Evolutionary conservation across 2,329 filamentous ascomycete species (phyloP).

Genomic region (Diaporthe sp.): DNA sequence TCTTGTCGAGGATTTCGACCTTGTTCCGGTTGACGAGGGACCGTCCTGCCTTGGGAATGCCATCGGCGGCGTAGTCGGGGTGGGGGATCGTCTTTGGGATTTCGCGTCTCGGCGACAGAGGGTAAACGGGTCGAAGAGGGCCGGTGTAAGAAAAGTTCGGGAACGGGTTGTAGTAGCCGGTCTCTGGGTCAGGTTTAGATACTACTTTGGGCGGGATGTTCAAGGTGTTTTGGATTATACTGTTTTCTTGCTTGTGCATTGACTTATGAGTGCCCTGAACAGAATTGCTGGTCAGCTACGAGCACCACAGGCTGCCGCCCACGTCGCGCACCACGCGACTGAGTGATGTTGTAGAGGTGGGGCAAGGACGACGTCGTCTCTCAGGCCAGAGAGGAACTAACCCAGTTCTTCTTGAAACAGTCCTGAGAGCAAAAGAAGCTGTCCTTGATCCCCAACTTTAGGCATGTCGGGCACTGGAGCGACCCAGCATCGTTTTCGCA

Average conservation of each 20-base stretch:
- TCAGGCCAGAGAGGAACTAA: slow-evolving; percentile 62
- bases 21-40: slow-evolving; percentile 80
- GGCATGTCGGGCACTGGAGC: slow-evolving; percentile 94
- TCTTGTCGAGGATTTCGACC: slow-evolving; percentile 81
- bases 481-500: slow-evolving; percentile 89
- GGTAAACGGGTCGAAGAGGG: slow-evolving; percentile 86
- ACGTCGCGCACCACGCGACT: background rate
- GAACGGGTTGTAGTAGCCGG: slow-evolving; percentile 92
- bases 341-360: slow-evolving; percentile 7
- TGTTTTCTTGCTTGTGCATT: slow-evolving; percentile 84
- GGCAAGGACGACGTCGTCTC: background rate
- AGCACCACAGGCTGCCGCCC: background rate
- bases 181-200: slow-evolving; percentile 93
- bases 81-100: slow-evolving; percentile 85
- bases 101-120: slow-evolving; percentile 78
- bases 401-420: slow-evolving; percentile 99
- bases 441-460: slow-evolving; percentile 88
- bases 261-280: slow-evolving; percentile 84
- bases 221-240: slow-evolving; percentile 77
- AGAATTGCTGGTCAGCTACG: slow-evolving; percentile 41
- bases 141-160: slow-evolving; percentile 89
- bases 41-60: slow-evolving; percentile 76
- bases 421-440: slow-evolving; percentile 99
- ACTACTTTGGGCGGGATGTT: slow-evolving; percentile 81
- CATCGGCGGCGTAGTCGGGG: slow-evolving; percentile 91